Evolutionary conservation across 2,329 filamentous ascomycete species (phyloP).

Genomic region (Catunica adiposa): DNA sequence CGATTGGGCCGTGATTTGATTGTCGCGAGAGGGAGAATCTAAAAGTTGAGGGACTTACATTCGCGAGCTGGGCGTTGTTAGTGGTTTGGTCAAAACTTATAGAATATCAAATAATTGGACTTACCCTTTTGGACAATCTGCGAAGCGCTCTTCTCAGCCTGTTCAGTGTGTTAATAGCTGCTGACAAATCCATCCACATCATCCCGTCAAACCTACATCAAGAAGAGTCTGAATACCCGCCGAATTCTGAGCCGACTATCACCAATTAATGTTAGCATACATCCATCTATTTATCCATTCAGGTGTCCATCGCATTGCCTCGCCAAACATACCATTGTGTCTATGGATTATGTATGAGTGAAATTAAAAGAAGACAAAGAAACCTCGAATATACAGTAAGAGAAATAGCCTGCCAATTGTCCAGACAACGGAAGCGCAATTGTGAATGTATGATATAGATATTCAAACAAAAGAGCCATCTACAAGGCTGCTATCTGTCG

Average conservation of each 20-base stretch:
- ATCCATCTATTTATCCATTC: no score
- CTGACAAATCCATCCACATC: background rate
- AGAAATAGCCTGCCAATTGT: no score
- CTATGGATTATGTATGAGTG: background rate
- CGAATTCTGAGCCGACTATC: slow-evolving; percentile 91
- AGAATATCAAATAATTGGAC: no score
- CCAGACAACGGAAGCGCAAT: no score
- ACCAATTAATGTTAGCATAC: background rate
- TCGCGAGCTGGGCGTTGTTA: slow-evolving; percentile 49
- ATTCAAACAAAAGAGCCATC: background rate
- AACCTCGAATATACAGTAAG: no score
- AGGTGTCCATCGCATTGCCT: no score
- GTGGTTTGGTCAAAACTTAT: no score
- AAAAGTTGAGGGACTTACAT: slow-evolving; percentile 58
- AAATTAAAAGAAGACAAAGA: background rate
- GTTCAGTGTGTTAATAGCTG: background rate
- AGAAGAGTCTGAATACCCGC: slow-evolving; percentile 96
- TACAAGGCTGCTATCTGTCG: background rate
- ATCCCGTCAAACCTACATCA: slow-evolving; percentile 49
- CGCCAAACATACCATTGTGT: background rate
- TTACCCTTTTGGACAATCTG: slow-evolving; percentile 96
- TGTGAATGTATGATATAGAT: no score
- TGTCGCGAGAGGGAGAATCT: no score
- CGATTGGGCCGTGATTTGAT: slow-evolving; percentile 4
- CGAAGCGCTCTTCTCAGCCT: slow-evolving; percentile 91